A percentile compares a stretch with the other conserved stretches of the same genome.
These are phyloP conservation scores for Podospora comata DNA, from an alignment of 495 filamentous ascomycete species.

Conservation along the genomic window DNA sequence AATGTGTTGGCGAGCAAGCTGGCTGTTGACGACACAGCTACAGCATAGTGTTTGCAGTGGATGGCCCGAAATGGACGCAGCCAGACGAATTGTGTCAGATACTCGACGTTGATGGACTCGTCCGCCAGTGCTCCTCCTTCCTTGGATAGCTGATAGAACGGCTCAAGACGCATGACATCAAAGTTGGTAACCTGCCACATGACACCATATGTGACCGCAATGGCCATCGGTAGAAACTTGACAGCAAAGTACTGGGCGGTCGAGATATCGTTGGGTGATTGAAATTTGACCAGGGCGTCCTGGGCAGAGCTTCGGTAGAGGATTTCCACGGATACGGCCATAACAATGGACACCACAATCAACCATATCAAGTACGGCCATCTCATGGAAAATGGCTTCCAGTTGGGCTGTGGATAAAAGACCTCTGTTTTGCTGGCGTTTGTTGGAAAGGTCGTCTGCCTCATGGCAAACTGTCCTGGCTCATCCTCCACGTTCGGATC, in stretches of 20 bases:
- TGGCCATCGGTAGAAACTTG: conserved; percentile 68
- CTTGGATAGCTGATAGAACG: conserved; percentile 70
- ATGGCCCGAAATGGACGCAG: conserved; percentile 60
- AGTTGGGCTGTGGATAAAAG: conserved; percentile 61
- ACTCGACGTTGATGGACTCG: conserved; percentile 70
- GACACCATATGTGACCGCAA: conserved; percentile 68
- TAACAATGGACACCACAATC: conserved; percentile 52
- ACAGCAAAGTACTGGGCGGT: conserved; percentile 59
- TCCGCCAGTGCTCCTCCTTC: conserved; percentile 59
- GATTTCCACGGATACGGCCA: conserved; percentile 57
- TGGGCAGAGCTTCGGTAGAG: conserved; percentile 55
- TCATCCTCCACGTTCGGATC: conserved; percentile 18
- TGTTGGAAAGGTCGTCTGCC: conserved; percentile 32
- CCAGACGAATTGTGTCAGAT: conserved; percentile 62
- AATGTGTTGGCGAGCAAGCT: conserved; percentile 61
- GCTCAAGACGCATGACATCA: conserved; percentile 69
- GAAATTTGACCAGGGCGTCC: conserved; percentile 50
- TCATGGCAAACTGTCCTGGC: conserved; percentile 18
- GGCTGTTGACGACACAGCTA: conserved; percentile 58
- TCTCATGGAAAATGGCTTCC: conserved; percentile 70
- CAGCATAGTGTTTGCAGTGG: conserved; percentile 59
- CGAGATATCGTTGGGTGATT: conserved; percentile 48
- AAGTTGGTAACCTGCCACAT: conserved; percentile 73
- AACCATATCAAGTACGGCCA: conserved; percentile 58
- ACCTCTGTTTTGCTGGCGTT: conserved; percentile 36